Base-by-base conservation (phyloP, 805 yeast species). In the Zygotorulaspora chibaensis region DNA sequence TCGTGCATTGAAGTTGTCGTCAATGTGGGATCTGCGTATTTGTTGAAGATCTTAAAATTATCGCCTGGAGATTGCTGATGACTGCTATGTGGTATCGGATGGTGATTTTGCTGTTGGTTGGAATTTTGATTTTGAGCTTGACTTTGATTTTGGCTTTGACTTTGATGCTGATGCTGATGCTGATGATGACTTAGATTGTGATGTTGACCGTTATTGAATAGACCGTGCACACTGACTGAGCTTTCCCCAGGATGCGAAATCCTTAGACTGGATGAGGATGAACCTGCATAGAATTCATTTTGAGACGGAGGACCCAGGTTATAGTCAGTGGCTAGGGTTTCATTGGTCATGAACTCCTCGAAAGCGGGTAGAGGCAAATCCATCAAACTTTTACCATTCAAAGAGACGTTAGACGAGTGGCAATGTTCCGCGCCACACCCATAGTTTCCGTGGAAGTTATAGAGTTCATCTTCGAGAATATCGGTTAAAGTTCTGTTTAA, bases 1-100 rank as follows among this genome's bases (percentile, higher is more conserved):
- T 49, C 30, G 20, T 37, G 47, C 6, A 37, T 37, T n/a, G 63
- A 57, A 13, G 59, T 56, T 3, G 68, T 64, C 1, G 68, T 64
- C 37, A 64, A 45, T 10, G 62, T 52, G 11, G 68, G 68, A 52
- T 64, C 67, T 20, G 66, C 66, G 47, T 62, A 64, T 45, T 60
- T 57, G 49, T 55, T 63, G 52, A 63, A 63, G 25, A 52, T 47
- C 28, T 45, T 38, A 37, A 42, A 36, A n/a, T 38, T 31, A 13
- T 42, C 40, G 12, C 39, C 27, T 15, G 25, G 43, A 5, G 20
- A 16, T 16, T 35, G 51, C 10, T 42, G 46, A 8, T 36, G 34
- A 25, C 10, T 38, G 16, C 29, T 34, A 13, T 43, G 47, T 3
- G 26, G 12, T 11, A 37, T 35, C 29, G 38, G 46, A 29, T 36